Conservation (phyloP, 345 rosid species). For the Populus nigra region DNA sequence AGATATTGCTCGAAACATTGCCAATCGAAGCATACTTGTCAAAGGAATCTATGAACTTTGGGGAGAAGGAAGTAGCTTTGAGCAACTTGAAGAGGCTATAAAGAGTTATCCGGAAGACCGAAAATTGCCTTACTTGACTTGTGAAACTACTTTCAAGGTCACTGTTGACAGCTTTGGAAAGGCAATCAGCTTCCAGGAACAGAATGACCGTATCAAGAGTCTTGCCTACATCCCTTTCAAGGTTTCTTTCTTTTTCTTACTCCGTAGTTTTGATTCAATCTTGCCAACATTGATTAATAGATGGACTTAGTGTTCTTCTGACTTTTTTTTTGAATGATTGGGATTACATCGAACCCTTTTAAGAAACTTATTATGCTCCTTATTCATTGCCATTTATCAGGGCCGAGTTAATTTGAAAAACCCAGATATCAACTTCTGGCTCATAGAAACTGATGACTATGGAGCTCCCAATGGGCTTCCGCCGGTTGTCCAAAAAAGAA, state of each 20-base stretch:
- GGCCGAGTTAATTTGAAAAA: constrained; percentile 67
- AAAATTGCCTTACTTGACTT: constrained; percentile 60
- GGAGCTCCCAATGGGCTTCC: constrained; percentile 84
- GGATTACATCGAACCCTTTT: background rate
- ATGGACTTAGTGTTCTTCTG: too few relatives aligned
- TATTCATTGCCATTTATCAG: constrained; percentile 37
- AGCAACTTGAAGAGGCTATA: constrained; percentile 67
- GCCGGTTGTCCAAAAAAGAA: constrained; percentile 61
- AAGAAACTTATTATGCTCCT: background rate
- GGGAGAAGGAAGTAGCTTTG: constrained; percentile 82
- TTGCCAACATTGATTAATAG: background rate
- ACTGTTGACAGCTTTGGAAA: constrained; percentile 84
- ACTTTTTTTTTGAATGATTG: too few relatives aligned
- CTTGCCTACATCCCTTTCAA: constrained; percentile 74
- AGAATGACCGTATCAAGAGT: constrained; percentile 59
- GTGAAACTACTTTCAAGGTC: constrained; percentile 62
- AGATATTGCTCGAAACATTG: constrained; percentile 60
- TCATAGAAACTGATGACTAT: constrained; percentile 78
- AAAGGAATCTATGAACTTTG: constrained; percentile 96
- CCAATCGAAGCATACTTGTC: constrained; percentile 79
- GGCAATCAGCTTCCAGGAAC: constrained; percentile 66
- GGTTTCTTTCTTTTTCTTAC: constrained; percentile 36
- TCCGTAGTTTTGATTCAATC: background rate
- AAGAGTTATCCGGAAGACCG: constrained; percentile 64
- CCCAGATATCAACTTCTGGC: constrained; percentile 82